These are phyloP conservation scores for Cenchrus fungigraminus DNA, from an alignment of 176 grass and related monocot genomes.

Conservation along the genomic window DNA sequence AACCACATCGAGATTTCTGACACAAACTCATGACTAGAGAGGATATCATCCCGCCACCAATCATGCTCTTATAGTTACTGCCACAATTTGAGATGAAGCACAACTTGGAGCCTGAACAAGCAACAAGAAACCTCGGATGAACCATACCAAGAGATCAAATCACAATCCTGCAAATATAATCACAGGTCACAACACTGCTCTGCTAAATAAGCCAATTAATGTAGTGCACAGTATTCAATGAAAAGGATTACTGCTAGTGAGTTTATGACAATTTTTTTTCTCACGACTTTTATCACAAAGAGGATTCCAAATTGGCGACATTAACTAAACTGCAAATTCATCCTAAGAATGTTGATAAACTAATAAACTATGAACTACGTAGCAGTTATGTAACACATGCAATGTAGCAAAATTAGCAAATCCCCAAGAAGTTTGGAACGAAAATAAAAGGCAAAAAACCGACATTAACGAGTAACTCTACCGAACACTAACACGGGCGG, in stretches of 20 bases:
- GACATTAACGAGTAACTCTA: neutral
- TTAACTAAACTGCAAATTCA: neutral
- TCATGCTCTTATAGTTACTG: conserved; percentile 41
- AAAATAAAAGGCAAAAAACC: neutral
- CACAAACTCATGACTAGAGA: conserved; percentile 17
- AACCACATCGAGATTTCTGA: conserved; percentile 40
- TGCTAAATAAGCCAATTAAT: neutral
- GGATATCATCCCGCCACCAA: conserved; percentile 32
- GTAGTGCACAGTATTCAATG: no score
- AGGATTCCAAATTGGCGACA: neutral
- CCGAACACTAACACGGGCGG: neutral
- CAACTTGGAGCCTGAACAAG: conserved; percentile 52
- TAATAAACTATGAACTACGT: neutral
- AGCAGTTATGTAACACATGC: neutral
- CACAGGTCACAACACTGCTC: conserved; percentile 15
- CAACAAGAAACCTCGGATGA: conserved; percentile 51
- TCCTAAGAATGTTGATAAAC: neutral
- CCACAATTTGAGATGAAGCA: conserved; percentile 44
- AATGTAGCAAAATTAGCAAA: conserved; percentile 40
- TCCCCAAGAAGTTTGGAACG: neutral
- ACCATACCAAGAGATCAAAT: conserved; percentile 41
- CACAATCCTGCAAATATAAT: conserved; percentile 37
- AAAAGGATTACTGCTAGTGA: no score
- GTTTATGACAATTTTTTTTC: neutral
- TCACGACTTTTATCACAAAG: neutral